A percentile compares a stretch with the other conserved stretches of the same genome.
phyloP scores from a whole-genome alignment of 192 early-diverging fungal genomes.

The Entophlyctis helioformis region DNA sequence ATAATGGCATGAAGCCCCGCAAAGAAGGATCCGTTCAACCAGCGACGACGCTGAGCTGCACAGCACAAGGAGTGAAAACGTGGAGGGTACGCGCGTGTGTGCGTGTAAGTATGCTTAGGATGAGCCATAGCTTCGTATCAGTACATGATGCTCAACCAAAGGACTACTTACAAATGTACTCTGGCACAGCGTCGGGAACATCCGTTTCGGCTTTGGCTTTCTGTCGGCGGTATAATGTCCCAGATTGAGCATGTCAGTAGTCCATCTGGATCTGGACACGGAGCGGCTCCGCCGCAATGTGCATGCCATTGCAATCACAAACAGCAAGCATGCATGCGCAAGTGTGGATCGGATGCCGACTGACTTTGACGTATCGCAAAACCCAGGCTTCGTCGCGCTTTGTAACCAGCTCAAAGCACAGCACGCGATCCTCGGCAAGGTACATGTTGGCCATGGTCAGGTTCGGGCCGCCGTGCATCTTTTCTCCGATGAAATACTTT shows the following conservation, averaged over 20 bases:
- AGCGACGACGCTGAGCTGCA: constrained; percentile 55
- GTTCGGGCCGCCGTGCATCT: constrained; percentile 37
- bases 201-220: constrained; percentile 68
- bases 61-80: not conserved
- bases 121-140: constrained; percentile 30
- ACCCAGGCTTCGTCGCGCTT: constrained; percentile 61
- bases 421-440: constrained; percentile 59
- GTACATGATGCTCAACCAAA: constrained; percentile 27
- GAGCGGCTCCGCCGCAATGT: no score
- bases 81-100: not conserved
- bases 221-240: no score
- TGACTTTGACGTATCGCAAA: constrained; percentile 51
- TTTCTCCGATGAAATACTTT: constrained; percentile 71
- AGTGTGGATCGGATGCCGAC: not conserved
- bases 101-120: constrained; percentile 24
- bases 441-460: constrained; percentile 61
- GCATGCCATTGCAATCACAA: no score
- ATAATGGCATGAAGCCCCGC: constrained; percentile 62
- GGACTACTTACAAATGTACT: constrained; percentile 40
- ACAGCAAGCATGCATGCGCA: not conserved
- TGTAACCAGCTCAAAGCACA: constrained; percentile 76
- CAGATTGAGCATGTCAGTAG: no score
- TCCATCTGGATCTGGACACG: no score
- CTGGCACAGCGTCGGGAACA: constrained; percentile 61
- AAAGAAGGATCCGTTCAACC: constrained; percentile 81